A percentile compares a stretch with the other conserved stretches of the same genome.
Conservation (phyloP, 257 asterid species). For the Nicotiana otophora region DNA sequence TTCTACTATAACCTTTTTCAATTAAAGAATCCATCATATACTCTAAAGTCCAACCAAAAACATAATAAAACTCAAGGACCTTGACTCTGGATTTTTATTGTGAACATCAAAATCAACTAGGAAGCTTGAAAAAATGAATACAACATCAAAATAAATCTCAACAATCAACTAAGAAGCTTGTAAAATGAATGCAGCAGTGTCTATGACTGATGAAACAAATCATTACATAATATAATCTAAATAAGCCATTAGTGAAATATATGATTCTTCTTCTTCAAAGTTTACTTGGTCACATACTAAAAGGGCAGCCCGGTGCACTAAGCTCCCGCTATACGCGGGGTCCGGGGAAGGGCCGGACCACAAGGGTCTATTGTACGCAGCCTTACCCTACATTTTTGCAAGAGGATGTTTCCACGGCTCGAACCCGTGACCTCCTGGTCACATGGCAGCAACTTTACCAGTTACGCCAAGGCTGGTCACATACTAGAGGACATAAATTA, state of each 20-base stretch:
- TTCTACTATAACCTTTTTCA: background rate
- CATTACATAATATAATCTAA: background rate
- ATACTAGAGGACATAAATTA: background rate
- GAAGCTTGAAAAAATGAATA: background rate
- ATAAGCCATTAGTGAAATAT: background rate
- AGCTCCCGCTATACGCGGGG: too few species aligned
- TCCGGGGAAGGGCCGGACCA: too few species aligned
- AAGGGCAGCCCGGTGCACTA: too few species aligned
- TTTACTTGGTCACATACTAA: too few species aligned
- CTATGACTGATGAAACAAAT: background rate
- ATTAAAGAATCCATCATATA: background rate
- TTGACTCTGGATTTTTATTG: background rate
- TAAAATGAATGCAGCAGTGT: background rate
- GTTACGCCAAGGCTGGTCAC: too few species aligned
- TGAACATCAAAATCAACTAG: slow-evolving; percentile 3
- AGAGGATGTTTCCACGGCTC: too few species aligned
- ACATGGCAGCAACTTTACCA: too few species aligned
- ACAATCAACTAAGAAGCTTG: slow-evolving; percentile 4
- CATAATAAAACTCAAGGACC: background rate
- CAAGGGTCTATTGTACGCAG: too few species aligned
- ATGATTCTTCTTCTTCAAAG: background rate
- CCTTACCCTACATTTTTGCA: too few species aligned
- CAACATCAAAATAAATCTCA: background rate
- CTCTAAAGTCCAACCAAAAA: background rate
- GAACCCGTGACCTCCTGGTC: too few species aligned